Base-by-base conservation (phyloP, 2,329 filamentous ascomycete species). In the Pseudogymnoascus sp. region DNA sequence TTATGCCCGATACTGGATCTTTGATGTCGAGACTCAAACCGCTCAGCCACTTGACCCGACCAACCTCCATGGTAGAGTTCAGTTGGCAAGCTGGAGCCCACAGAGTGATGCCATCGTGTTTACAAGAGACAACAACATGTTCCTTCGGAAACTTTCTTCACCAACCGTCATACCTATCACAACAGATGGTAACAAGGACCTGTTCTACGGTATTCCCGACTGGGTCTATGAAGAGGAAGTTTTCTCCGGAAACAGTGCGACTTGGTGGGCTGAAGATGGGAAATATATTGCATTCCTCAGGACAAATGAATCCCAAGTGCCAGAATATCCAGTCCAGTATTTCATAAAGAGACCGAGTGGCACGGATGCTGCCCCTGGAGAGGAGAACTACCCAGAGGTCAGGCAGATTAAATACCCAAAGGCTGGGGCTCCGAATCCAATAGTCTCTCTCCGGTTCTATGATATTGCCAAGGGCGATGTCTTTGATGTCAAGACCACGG, bases 371-470 rank as follows among this genome's bases (percentile, higher is more conserved):
- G 75, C 79, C 7, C 77, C 82, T 1, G 92, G 91, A 18, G 84
- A 96, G 68, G 92, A 97, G 73, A 87, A 85, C 61, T 99, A 99
- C 72, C 95, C 95, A 0, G 93, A 97, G 72, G 87, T 93, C 37
- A 85, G 88, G 66, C 80, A 92, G 69, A 96, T 99, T 83, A 99
- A 99, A 76, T 99, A 99, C 71, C 96, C 95, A 59, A 97, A 97
- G 75, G 89, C 95, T 18, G 96, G 95, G 3, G 88, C 93, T 1
- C 92, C 93, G 56, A 99, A 99, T 74, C 95, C 95, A 0, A 85
- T 90, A 12, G 93, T 99, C 3, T 87, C 91, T 65, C 77, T 99
- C 34, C 83, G 90, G 62, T 96, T 97, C 75, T 97, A 93, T 75
- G 93, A 97, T 68, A 80, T 97, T 18, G 81, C 80, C 8, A 89